These are phyloP conservation scores for Dendrocalamus latiflorus DNA, from an alignment of 202 grass and related monocot species.

Conservation along the genomic window DNA sequence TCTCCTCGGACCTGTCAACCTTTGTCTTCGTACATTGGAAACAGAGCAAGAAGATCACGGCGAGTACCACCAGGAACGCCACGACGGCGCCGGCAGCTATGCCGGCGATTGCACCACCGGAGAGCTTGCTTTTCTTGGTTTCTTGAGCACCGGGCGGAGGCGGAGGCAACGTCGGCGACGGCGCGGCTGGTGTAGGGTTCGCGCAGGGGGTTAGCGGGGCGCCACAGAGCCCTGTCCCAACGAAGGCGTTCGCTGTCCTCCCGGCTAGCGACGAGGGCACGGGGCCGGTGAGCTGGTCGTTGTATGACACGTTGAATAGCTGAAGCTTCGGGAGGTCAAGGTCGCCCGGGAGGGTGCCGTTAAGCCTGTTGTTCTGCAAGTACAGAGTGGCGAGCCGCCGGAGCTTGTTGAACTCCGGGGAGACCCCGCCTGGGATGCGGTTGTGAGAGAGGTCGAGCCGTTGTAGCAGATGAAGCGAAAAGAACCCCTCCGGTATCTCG, in stretches of 20 bases:
- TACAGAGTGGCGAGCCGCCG: slow-evolving; percentile 31
- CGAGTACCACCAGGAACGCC: slow-evolving; percentile 32
- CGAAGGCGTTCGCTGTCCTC: slow-evolving; percentile 31
- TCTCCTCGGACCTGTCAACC: neutral
- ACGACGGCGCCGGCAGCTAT: slow-evolving; percentile 42
- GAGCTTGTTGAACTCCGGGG: slow-evolving; percentile 49
- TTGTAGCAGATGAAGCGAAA: slow-evolving; percentile 36
- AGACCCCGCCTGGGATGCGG: slow-evolving; percentile 32
- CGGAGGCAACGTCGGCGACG: neutral
- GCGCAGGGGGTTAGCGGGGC: slow-evolving; percentile 34
- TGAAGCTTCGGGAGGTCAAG: slow-evolving; percentile 44
- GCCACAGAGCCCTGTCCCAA: slow-evolving; percentile 51
- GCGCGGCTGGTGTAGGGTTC: neutral
- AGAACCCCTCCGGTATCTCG: slow-evolving; percentile 43
- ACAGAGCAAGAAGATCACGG: slow-evolving; percentile 36
- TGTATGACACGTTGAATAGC: slow-evolving; percentile 64
- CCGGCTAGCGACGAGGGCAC: slow-evolving; percentile 50
- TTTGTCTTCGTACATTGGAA: slow-evolving; percentile 5
- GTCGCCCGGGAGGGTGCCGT: slow-evolving; percentile 44
- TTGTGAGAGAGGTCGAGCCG: slow-evolving; percentile 57
- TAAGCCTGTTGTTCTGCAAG: slow-evolving; percentile 42
- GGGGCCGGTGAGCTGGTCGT: slow-evolving; percentile 42
- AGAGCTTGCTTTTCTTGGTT: slow-evolving; percentile 40
- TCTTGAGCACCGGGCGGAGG: neutral
- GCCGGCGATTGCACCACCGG: slow-evolving; percentile 56